Evolutionary conservation across 306 rosid species (phyloP), one percentile per base, ranked within the genome.

Genomic region (Ziziphus jujuba): DNA sequence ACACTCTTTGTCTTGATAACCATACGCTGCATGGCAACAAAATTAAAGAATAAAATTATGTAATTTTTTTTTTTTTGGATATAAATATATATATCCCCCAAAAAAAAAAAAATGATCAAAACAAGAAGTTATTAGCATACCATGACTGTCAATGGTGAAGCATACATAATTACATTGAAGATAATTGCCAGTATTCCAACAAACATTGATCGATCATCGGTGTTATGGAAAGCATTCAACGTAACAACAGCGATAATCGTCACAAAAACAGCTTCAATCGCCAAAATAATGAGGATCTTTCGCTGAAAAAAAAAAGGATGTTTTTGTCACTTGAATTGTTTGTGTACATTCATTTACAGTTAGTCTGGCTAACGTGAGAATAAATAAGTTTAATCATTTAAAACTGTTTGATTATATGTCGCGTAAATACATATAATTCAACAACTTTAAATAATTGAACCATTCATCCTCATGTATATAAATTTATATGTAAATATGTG

Each of bases 91-190:
- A 5, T 47, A 12, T 31, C 14, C 16, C 22, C 34, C 52, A 9
- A 9, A 16, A 44, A 64, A 0, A 20, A 70, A 55, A 1, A 3
- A 2, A 24, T 44, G 28, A 44, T 35, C 5, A 34, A 8, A 6
- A 35, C 10, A 5, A 3, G 15, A 40, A 31, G 15, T 10, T 23
- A 14, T 57, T 21, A 0, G 56, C 84, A 11, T 84, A 87, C 99
- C 93, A 90, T 87, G 80, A 93, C 82, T 0, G 99, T 93, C 72
- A 90, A 74, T 6, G 99, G 99, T 56, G 99, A 67, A 57, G 66
- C n/a, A 67, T 93, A 88, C 99, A 90, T 93, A 24, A 81, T 13
- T 40, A 90, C 7, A 63, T 84, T 93, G 85, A 93, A 82, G 68
- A 86, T 0, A 21, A 87, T 74, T 55, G 90, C 81, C 11, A 93